A percentile compares a stretch with the other conserved stretches of the same genome.
Conservation (phyloP, 1,284 basidiomycete genomes). For the Bjerkandera adusta region DNA sequence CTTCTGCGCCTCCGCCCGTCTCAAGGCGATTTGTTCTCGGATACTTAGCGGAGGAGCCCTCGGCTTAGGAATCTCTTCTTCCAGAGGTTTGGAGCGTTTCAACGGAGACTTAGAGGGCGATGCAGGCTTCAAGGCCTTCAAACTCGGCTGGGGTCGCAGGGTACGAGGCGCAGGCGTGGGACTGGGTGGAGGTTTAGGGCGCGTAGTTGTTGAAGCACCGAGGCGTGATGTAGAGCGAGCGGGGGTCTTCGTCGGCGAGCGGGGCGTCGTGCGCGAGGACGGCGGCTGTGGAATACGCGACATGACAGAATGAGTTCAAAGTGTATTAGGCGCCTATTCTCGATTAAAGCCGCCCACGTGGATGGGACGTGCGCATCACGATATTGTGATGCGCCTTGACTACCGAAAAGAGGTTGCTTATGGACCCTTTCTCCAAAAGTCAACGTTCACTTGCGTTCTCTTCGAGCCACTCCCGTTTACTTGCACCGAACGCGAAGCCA, state of each 20-base stretch:
- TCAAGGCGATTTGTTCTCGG: constrained; percentile 72
- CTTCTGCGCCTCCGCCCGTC: constrained; percentile 72
- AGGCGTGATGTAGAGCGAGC: constrained; percentile 10
- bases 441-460: no score
- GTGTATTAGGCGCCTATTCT: neutral
- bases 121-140: constrained; percentile 12
- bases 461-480: no score
- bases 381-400: no score
- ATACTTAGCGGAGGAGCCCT: constrained; percentile 48
- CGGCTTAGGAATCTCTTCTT: constrained; percentile 27
- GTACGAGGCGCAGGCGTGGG: constrained; percentile 22
- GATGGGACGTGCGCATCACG: no score
- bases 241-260: constrained; percentile 27
- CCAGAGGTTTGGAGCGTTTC: constrained; percentile 10
- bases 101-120: constrained; percentile 8
- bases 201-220: constrained; percentile 13
- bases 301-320: constrained; percentile 29
- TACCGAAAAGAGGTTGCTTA: no score
- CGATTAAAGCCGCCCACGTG: no score
- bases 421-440: no score
- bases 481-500: no score
- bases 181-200: constrained; percentile 20
- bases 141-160: constrained; percentile 12
- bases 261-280: constrained; percentile 32
- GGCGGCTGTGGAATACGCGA: constrained; percentile 48